These are phyloP conservation scores for Garcia nutans DNA, from an alignment of 345 rosid genomes.

Conservation along the genomic window DNA sequence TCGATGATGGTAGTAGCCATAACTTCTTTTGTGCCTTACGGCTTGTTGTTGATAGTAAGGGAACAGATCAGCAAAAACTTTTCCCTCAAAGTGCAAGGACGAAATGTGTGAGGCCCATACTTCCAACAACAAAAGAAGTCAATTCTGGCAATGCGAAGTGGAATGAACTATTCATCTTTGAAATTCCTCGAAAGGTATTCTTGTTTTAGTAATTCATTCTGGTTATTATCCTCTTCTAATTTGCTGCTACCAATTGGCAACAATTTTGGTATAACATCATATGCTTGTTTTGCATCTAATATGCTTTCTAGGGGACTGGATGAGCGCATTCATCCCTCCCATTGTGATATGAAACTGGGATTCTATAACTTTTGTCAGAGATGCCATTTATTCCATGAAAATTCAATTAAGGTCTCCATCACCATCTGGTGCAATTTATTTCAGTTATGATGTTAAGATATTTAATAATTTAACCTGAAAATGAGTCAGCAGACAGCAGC, in stretches of 20 bases:
- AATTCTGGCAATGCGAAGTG: slow-evolving; percentile 65
- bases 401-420: neutral
- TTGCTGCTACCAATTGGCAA: neutral
- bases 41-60: slow-evolving; percentile 70
- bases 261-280: neutral
- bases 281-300: neutral
- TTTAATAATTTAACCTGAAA: neutral
- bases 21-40: slow-evolving; percentile 91
- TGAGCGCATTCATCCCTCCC: neutral
- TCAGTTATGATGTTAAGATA: neutral
- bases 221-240: neutral
- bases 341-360: neutral
- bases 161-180: slow-evolving; percentile 96
- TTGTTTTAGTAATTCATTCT: neutral
- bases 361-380: neutral
- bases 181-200: slow-evolving; percentile 78
- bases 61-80: slow-evolving; percentile 82
- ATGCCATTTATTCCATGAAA: neutral
- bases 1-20: slow-evolving; percentile 91
- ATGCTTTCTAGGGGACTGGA: neutral
- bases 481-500: neutral
- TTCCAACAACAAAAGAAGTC: slow-evolving; percentile 36
- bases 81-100: slow-evolving; percentile 99
- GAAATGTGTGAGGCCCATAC: slow-evolving; percentile 82
- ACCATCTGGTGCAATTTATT: neutral